Base-by-base conservation (phyloP, 1,284 basidiomycete species). In the Grifola frondosa region DNA sequence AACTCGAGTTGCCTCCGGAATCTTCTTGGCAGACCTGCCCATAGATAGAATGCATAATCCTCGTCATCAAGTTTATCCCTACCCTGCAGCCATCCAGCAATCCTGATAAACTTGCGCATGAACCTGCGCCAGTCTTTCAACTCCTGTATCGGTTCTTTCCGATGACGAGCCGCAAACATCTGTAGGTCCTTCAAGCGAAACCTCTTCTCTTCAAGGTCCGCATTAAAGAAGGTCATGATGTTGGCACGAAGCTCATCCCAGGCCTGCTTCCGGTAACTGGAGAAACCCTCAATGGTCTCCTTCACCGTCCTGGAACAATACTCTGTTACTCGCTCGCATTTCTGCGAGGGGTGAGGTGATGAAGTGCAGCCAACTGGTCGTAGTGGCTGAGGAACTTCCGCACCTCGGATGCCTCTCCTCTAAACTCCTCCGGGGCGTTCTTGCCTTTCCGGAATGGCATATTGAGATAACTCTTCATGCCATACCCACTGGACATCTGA, bases 281-380 rank as follows among this genome's bases (percentile, higher is more conserved):
- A 17, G 59, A 70, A 23, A 88, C 83, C 53, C 90, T 91, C 87
- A 91, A 91, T 32, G 29, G 38, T 40, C 21, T 40, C 38, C 21
- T 30, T 30, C 13, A 40, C 30, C n/a, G 25, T 16, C 13, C 22
- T 22, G 21, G 30, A 16, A 17, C 38, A 40, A 17, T 40, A 40
- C 22, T 40, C 38, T 10, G 28, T 22, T n/a, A 40, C 30, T 13
- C 30, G 30, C 20, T 40, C 38, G 25, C 38, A 40, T 32, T 30
- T 40, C 38, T 40, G 8, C 20, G 28, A 16, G 23, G 15, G 4
- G 38, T 28, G 36, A 37, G 36, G 22, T 37, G 26, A n/a, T 40
- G 29, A 17, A 40, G 30, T 22, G 25, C 19, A 12, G 38, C 38
- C 21, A 40, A 24, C 38, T 30, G 28, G 30, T 40, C 38, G 21